Conservation (phyloP, 495 filamentous ascomycete species). For the Penicillium lagena region DNA sequence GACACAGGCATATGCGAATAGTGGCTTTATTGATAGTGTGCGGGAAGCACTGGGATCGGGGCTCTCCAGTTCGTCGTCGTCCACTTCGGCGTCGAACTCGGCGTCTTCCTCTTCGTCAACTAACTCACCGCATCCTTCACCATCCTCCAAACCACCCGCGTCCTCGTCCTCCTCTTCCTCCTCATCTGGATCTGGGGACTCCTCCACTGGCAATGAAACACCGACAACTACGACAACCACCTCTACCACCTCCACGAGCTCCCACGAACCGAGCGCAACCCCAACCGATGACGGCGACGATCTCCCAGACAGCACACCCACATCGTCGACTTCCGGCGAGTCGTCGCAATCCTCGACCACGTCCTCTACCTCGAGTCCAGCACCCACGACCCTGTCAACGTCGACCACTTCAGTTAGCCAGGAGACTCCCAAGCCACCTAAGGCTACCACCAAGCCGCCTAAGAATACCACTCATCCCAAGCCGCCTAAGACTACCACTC, state of each 20-base stretch:
- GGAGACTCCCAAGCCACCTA: background rate
- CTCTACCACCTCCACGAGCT: background rate
- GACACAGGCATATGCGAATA: constrained; percentile 52
- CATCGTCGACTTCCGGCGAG: background rate
- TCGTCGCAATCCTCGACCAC: background rate
- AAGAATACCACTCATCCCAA: constrained; percentile 1
- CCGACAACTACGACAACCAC: background rate
- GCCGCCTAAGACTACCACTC: background rate
- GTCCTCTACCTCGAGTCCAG: background rate
- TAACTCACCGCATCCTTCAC: constrained; percentile 21
- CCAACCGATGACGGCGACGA: background rate
- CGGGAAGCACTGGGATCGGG: constrained; percentile 16
- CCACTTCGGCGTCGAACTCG: constrained; percentile 22
- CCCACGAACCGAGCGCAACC: background rate
- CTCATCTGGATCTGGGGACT: constrained; percentile 22
- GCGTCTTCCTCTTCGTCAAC: constrained; percentile 22
- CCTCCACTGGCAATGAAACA: constrained; percentile 14
- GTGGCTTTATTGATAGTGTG: constrained; percentile 47
- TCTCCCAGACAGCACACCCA: background rate
- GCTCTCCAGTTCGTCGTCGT: constrained; percentile 25
- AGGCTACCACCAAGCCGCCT: background rate
- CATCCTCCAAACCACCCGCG: constrained; percentile 19
- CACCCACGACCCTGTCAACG: background rate
- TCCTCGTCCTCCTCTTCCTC: constrained; percentile 25
- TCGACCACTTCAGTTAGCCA: background rate